phyloP scores from a whole-genome alignment of 1,139 yeast genomes.

The Yamadazyma atlantica region DNA sequence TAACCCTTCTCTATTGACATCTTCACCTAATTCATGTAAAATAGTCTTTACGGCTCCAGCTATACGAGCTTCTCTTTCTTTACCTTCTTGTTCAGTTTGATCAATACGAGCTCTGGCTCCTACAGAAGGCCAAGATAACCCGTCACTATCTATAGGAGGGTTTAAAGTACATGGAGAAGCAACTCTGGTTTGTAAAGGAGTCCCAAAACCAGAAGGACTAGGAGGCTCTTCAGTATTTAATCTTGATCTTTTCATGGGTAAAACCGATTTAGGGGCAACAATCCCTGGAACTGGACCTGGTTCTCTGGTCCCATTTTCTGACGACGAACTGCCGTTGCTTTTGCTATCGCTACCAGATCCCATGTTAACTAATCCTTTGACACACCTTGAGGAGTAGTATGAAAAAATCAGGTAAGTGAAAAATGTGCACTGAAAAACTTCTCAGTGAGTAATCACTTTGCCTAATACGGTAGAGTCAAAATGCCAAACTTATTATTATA shows the following conservation, averaged over 20 bases:
- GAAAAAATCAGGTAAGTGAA: too few species aligned
- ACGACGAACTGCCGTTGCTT: background rate
- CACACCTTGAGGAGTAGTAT: too few species aligned
- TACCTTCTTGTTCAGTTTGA: conserved; percentile 60
- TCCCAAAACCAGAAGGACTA: conserved; percentile 12
- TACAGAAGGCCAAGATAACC: conserved; percentile 90
- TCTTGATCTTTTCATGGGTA: conserved; percentile 27
- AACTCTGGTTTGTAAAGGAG: conserved; percentile 73
- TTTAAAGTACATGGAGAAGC: conserved; percentile 80
- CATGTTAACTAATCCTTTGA: background rate
- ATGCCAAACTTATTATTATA: background rate
- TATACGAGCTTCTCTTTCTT: conserved; percentile 66
- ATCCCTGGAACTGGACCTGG: background rate
- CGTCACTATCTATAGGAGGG: conserved; percentile 88
- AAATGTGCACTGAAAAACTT: too few species aligned
- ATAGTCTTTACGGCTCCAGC: conserved; percentile 85
- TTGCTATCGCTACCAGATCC: background rate
- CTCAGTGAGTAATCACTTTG: background rate
- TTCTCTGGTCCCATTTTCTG: background rate
- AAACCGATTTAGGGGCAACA: conserved; percentile 21
- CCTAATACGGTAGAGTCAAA: too few species aligned
- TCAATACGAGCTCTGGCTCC: conserved; percentile 81
- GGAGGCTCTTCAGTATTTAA: conserved; percentile 13
- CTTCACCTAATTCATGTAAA: conserved; percentile 87
- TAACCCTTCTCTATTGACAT: conserved; percentile 82